Base-by-base conservation (phyloP, 306 rosid genomes). In the Corylus avellana region DNA sequence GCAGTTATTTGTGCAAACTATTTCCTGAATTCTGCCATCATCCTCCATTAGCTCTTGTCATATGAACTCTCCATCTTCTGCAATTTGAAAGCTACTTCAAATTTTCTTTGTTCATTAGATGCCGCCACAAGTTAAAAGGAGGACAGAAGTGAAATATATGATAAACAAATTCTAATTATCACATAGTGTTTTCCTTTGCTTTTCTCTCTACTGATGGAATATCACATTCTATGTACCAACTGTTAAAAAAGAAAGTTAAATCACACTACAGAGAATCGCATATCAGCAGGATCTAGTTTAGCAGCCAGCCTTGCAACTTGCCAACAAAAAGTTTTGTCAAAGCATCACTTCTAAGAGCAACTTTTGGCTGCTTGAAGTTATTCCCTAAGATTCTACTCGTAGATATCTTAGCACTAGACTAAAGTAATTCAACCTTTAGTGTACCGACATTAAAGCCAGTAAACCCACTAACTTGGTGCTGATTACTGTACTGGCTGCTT, bases 391-490 rank as follows among this genome's bases (percentile, higher is more conserved):
- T 68, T 79, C 44, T 27, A 61, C 47, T 42, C 53, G 63, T 64
- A 70, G 63, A 29, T 46, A 14, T 54, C 58, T 46, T 51, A 44
- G 39, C 57, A 62, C 7, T 8, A 2, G 2, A 72, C 59, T 66
- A 75, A 71, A 51, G 22, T 70, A 75, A 78, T 70, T 62, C 7
- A 50, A 44, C 47, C 46, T 78, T 75, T 70, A 32, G 35, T 32
- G 64, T 10, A 62, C 80, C 72, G 72, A 78, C 87, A 80, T 39
- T 51, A 71, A 75, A 72, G 75, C 32, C 54, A 53, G 37, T 16
- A 69, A 73, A 27, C 75, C 77, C 79, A 86, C 78, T 79, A 51
- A 58, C 69, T 49, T 81, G 79, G 80, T 86, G 87, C 76, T 80
- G 73, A 73, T 62, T 62, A 74, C 86, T 83, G 81, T 77, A 27